phyloP scores from a whole-genome alignment of 2,329 filamentous ascomycete species.

The Clonostachys sp. region DNA sequence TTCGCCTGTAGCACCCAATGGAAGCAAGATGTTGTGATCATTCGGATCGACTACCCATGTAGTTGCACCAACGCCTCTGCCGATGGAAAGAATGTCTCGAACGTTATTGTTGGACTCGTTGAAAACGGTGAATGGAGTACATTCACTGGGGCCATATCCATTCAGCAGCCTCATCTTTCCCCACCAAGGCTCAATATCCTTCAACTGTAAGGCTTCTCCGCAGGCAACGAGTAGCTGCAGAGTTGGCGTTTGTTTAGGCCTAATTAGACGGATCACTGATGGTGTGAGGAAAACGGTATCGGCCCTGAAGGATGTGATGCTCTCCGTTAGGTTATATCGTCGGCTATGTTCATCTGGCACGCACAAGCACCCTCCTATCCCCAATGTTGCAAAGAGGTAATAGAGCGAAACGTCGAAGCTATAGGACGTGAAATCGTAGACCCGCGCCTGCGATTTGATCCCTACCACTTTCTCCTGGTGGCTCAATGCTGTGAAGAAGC shows the following conservation, averaged over 20 bases:
- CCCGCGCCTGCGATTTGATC: not conserved
- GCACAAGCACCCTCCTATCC: not conserved
- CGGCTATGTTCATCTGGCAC: constrained; percentile 25
- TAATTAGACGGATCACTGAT: constrained; percentile 72
- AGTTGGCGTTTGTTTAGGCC: constrained; percentile 74
- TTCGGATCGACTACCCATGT: constrained; percentile 14
- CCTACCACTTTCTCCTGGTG: not conserved
- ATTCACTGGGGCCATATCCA: constrained; percentile 41
- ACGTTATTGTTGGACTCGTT: constrained; percentile 9
- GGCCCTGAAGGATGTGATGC: constrained; percentile 6
- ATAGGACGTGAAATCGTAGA: constrained; percentile 7
- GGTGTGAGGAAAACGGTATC: constrained; percentile 58
- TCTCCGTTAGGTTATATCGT: constrained; percentile 21
- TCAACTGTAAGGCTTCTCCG: constrained; percentile 63
- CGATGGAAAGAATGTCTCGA: constrained; percentile 1
- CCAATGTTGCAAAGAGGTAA: constrained; percentile 2
- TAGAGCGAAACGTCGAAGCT: constrained; percentile 5
- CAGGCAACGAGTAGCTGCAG: constrained; percentile 85
- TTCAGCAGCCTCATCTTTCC: constrained; percentile 25
- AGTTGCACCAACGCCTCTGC: constrained; percentile 3
- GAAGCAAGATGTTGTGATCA: constrained; percentile 1
- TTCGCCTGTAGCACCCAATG: constrained; percentile 21
- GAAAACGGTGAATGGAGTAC: constrained; percentile 20
- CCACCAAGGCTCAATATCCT: constrained; percentile 12
- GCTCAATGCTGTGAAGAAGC: not conserved